Evolutionary conservation across 495 filamentous ascomycete genomes (phyloP).

Genomic region (Elaphomyces granulatus): DNA sequence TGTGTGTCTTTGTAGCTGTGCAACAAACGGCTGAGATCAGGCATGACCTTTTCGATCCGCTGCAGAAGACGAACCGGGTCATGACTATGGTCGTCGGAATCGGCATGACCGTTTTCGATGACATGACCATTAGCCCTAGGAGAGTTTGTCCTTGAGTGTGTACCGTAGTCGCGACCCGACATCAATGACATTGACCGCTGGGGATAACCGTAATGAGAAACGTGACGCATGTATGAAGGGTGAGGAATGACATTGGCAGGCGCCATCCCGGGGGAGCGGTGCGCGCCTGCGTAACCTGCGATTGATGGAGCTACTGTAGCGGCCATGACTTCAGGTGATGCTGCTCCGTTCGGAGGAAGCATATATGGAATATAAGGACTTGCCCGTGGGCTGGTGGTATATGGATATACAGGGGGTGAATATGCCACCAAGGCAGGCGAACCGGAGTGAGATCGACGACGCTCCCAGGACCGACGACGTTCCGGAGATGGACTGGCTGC

Average conservation of each 20-base stretch:
- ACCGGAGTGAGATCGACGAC: conserved; percentile 7
- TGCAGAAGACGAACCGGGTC: conserved; percentile 33
- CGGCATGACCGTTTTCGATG: conserved; percentile 19
- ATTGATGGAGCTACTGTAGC: conserved; percentile 13
- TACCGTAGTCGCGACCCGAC: conserved; percentile 15
- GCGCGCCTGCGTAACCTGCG: conserved; percentile 18
- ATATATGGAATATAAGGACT: conserved; percentile 25
- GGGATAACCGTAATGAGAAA: conserved; percentile 27
- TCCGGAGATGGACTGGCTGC: conserved; percentile 11
- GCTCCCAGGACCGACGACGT: too few relatives aligned
- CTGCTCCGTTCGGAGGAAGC: conserved; percentile 3
- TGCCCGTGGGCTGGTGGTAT: conserved; percentile 24
- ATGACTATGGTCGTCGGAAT: conserved; percentile 19
- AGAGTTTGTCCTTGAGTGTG: conserved; percentile 22
- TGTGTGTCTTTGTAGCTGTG: conserved; percentile 33
- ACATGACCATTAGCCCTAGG: conserved; percentile 13
- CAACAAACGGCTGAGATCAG: conserved; percentile 34
- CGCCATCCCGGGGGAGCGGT: conserved; percentile 28
- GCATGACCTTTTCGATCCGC: conserved; percentile 34
- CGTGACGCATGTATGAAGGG: too few relatives aligned
- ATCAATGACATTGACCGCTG: conserved; percentile 6
- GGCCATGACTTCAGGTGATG: conserved; percentile 9
- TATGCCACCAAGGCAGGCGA: conserved; percentile 6
- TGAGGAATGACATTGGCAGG: conserved; percentile 19
- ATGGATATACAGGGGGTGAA: conserved; percentile 10